Percentiles rank a stretch among this genome's conserved stretches.
These are phyloP conservation scores for Eremothecium cymbalariae DNA, from an alignment of 1,139 yeast genomes.

Conservation along the genomic window DNA sequence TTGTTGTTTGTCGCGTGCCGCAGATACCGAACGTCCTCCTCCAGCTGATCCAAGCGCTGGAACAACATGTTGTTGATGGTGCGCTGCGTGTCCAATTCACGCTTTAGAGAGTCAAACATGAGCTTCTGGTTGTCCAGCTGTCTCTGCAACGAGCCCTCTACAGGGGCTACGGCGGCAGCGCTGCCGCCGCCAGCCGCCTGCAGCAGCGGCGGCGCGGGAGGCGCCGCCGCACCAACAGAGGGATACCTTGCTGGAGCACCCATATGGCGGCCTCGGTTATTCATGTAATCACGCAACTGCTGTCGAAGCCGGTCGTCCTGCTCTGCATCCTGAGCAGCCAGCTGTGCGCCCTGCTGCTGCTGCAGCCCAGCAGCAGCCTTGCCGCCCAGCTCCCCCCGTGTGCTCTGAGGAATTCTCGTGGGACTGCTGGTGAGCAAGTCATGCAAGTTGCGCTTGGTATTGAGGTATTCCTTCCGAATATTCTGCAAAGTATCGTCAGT, in stretches of 20 bases:
- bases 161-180: too few species aligned
- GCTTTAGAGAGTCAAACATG: slow-evolving; percentile 8
- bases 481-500: slow-evolving; percentile 28
- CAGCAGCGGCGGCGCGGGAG: slow-evolving; percentile 8
- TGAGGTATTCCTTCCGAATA: slow-evolving; percentile 25
- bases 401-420: slow-evolving; percentile 6
- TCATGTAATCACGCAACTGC: slow-evolving; percentile 15
- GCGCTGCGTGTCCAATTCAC: slow-evolving; percentile 9
- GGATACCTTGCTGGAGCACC: too few species aligned
- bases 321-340: not conserved
- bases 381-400: slow-evolving; percentile 3
- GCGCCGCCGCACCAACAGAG: too few species aligned
- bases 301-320: slow-evolving; percentile 15
- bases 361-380: slow-evolving; percentile 3
- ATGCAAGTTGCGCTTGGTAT: slow-evolving; percentile 21
- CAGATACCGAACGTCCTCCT: slow-evolving; percentile 6
- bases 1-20: slow-evolving; percentile 1
- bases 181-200: not conserved
- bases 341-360: not conserved
- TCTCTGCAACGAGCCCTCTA: slow-evolving; percentile 3
- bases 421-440: slow-evolving; percentile 16
- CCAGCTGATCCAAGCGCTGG: slow-evolving; percentile 8
- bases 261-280: slow-evolving; percentile 6
- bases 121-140: slow-evolving; percentile 4
- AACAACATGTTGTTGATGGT: slow-evolving; percentile 8